Conservation (phyloP, 768 basidiomycete genomes). For the Lentinula guzmanii region DNA sequence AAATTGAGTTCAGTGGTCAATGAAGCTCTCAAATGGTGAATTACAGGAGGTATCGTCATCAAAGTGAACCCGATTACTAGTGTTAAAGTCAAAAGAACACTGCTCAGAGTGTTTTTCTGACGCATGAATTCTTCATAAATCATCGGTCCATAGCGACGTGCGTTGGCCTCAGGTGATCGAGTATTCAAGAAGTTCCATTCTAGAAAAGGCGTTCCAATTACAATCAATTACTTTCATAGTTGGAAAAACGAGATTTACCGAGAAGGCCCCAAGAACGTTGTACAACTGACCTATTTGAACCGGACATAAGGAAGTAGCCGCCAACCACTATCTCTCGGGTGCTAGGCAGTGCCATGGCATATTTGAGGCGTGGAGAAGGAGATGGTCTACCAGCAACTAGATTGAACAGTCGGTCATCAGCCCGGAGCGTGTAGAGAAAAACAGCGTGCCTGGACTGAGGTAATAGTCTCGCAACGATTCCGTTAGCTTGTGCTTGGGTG, state of each 20-base stretch:
- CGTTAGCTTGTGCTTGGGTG: slow-evolving; percentile 26
- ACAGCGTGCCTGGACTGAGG: slow-evolving; percentile 35
- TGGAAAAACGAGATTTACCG: not conserved
- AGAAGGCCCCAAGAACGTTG: slow-evolving; percentile 40
- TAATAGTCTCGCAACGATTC: slow-evolving; percentile 26
- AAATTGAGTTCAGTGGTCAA: not conserved
- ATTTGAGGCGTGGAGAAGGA: slow-evolving; percentile 24
- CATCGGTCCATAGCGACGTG: slow-evolving; percentile 11
- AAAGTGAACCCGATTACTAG: slow-evolving; percentile 29
- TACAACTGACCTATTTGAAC: slow-evolving; percentile 34
- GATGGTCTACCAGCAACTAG: slow-evolving; percentile 17
- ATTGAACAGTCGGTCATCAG: not conserved
- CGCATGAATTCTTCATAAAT: slow-evolving; percentile 6
- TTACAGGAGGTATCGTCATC: slow-evolving; percentile 26
- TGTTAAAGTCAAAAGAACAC: not conserved
- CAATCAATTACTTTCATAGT: not conserved
- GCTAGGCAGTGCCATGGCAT: slow-evolving; percentile 32
- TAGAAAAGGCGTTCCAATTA: not conserved
- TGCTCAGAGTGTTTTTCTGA: not conserved
- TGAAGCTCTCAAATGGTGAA: slow-evolving; percentile 20
- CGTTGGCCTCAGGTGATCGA: slow-evolving; percentile 12
- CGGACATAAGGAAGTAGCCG: slow-evolving; percentile 34
- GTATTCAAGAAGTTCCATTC: slow-evolving; percentile 20
- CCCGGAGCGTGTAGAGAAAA: not conserved
- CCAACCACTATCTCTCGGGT: slow-evolving; percentile 24